phyloP scores from a whole-genome alignment of 176 grass and related monocot species.

The Oryza glaberrima region DNA sequence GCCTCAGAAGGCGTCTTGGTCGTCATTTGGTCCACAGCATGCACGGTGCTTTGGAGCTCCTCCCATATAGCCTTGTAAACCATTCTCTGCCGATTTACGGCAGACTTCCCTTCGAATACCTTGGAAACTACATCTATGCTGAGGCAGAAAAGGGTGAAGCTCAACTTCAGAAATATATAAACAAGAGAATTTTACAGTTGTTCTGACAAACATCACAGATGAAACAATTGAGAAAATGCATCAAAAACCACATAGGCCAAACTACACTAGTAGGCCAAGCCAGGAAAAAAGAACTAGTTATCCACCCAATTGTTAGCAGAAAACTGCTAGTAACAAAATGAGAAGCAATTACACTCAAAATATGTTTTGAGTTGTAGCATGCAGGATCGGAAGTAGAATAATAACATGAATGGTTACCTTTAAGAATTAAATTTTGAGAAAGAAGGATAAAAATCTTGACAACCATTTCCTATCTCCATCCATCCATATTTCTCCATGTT shows the following conservation, averaged over 20 bases:
- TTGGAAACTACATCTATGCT: conserved; percentile 91
- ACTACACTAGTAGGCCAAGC: not conserved
- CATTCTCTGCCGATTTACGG: conserved; percentile 94
- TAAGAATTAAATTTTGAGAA: not conserved
- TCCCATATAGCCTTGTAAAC: conserved; percentile 98
- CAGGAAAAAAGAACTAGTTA: not conserved
- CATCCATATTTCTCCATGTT: not conserved
- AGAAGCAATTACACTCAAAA: not conserved
- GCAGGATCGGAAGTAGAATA: not conserved
- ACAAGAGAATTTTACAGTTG: not conserved
- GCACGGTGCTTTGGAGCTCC: conserved; percentile 86
- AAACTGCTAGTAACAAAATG: not conserved
- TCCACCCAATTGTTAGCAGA: not conserved
- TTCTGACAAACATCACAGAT: not conserved
- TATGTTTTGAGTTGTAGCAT: not conserved
- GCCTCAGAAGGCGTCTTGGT: conserved; percentile 80
- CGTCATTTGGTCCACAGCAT: conserved; percentile 95
- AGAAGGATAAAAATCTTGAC: not conserved
- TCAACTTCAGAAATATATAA: conserved; percentile 30
- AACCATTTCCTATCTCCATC: not conserved
- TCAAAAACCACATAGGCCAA: not conserved
- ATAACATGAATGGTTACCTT: not conserved
- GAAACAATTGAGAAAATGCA: not conserved
- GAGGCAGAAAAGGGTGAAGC: conserved; percentile 18
- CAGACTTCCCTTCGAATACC: conserved; percentile 79